Conservation (phyloP, 805 yeast genomes). For the Metschnikowia arizonensis region DNA sequence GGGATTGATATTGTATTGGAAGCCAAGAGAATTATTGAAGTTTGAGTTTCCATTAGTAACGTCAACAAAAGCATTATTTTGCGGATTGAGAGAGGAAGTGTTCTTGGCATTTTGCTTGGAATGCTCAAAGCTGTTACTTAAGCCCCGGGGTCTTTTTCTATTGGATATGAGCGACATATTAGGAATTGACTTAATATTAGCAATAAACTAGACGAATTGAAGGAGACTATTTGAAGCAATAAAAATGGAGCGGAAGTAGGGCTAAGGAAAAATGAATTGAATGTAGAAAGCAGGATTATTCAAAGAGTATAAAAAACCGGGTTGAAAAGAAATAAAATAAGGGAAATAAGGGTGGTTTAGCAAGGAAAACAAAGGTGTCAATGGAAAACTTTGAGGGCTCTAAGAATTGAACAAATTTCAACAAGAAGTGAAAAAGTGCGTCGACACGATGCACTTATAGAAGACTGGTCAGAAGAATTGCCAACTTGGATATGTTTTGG, state of each 20-base stretch:
- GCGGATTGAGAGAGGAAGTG: conserved; percentile 1
- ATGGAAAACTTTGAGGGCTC: not conserved
- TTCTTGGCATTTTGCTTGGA: conserved; percentile 16
- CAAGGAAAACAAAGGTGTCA: not conserved
- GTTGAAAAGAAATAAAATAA: not conserved
- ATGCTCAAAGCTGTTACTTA: conserved; percentile 36
- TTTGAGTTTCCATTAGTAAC: conserved; percentile 1
- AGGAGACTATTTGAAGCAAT: not conserved
- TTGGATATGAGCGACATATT: conserved; percentile 37
- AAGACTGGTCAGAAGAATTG: too few relatives aligned
- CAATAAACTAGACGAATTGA: not conserved
- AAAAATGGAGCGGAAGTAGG: not conserved
- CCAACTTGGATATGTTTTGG: not conserved
- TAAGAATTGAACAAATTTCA: not conserved
- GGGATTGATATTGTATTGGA: not conserved
- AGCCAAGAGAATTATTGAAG: not conserved
- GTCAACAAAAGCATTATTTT: conserved; percentile 1
- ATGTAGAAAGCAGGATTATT: not conserved
- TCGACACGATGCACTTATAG: not conserved
- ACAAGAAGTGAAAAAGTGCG: not conserved
- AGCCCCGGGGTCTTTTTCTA: conserved; percentile 44
- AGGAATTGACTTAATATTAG: not conserved
- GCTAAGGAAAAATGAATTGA: not conserved
- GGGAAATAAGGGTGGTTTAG: not conserved
- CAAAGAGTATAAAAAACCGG: not conserved